A percentile compares a stretch with the other conserved stretches of the same genome.
Conservation (phyloP, 345 rosid species). For the Citrus sinensis region DNA sequence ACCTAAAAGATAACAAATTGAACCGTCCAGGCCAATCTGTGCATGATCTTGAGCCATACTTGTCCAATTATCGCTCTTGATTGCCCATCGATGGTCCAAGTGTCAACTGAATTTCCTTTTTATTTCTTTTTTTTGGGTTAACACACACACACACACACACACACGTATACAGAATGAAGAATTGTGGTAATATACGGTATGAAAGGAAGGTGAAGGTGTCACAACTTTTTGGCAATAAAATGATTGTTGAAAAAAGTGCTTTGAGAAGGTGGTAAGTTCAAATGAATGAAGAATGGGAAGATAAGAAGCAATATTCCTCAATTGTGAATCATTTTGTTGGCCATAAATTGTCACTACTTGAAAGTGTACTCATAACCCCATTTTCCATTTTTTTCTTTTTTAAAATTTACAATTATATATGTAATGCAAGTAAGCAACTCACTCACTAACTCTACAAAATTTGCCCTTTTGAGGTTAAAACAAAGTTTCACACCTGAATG, state of each 20-base stretch:
- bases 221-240: slow-evolving; percentile 45
- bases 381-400: neutral
- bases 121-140: neutral
- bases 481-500: neutral
- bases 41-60: slow-evolving; percentile 7
- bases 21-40: neutral
- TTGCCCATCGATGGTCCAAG: slow-evolving; percentile 16
- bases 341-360: slow-evolving; percentile 48
- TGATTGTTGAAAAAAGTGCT: slow-evolving; percentile 25
- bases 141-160: too few relatives aligned
- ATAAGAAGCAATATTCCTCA: slow-evolving; percentile 55
- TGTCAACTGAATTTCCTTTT: neutral
- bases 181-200: neutral
- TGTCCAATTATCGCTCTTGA: slow-evolving; percentile 23
- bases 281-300: slow-evolving; percentile 27
- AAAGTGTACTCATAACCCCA: slow-evolving; percentile 42
- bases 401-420: neutral
- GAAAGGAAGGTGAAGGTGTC: slow-evolving; percentile 35
- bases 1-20: slow-evolving; percentile 5
- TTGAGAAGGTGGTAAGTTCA: slow-evolving; percentile 23
- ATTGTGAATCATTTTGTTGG: slow-evolving; percentile 73
- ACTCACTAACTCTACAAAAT: neutral
- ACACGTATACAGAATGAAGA: neutral
- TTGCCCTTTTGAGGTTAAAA: neutral
- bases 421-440: neutral